phyloP scores from a whole-genome alignment of 352 stramenopile genomes.

The Globisporangium carolinianum region DNA sequence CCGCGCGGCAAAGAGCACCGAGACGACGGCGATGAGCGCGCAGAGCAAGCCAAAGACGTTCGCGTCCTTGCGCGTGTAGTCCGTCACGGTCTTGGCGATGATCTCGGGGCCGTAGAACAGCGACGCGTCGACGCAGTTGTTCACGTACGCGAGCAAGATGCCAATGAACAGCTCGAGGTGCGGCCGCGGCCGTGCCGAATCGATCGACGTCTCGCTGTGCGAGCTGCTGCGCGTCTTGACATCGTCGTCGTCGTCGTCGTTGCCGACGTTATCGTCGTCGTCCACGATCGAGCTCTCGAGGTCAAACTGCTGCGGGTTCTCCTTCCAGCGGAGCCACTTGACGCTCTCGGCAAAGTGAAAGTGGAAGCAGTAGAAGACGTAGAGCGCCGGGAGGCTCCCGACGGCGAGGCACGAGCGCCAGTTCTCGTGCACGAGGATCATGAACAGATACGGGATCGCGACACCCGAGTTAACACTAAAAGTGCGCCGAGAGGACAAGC shows the following conservation, averaged over 20 bases:
- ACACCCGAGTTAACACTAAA: conserved; percentile 67
- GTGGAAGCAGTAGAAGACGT: conserved; percentile 72
- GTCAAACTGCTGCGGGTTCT: conserved; percentile 42
- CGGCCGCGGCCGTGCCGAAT: conserved; percentile 14
- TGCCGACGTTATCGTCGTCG: conserved; percentile 2
- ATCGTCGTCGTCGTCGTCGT: conserved; percentile 17
- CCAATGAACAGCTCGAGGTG: conserved; percentile 67
- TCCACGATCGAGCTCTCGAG: conserved; percentile 24
- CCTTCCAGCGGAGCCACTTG: conserved; percentile 69
- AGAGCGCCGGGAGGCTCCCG: conserved; percentile 62
- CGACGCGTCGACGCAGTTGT: conserved; percentile 84
- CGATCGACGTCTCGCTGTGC: neutral
- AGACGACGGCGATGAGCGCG: conserved; percentile 54
- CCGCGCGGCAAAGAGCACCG: conserved; percentile 54
- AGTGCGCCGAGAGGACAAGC: neutral
- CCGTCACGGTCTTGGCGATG: conserved; percentile 55
- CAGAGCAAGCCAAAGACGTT: conserved; percentile 77
- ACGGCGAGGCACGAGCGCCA: conserved; percentile 73
- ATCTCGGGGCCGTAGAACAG: conserved; percentile 86
- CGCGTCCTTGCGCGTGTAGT: conserved; percentile 53
- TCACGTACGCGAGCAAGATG: conserved; percentile 77
- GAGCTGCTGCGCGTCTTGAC: conserved; percentile 6
- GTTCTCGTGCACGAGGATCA: conserved; percentile 68
- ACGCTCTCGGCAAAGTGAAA: conserved; percentile 73
- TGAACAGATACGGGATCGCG: conserved; percentile 74